phyloP scores from a whole-genome alignment of 164 flowering plant species.

The Tetrastigma voinierianum region DNA sequence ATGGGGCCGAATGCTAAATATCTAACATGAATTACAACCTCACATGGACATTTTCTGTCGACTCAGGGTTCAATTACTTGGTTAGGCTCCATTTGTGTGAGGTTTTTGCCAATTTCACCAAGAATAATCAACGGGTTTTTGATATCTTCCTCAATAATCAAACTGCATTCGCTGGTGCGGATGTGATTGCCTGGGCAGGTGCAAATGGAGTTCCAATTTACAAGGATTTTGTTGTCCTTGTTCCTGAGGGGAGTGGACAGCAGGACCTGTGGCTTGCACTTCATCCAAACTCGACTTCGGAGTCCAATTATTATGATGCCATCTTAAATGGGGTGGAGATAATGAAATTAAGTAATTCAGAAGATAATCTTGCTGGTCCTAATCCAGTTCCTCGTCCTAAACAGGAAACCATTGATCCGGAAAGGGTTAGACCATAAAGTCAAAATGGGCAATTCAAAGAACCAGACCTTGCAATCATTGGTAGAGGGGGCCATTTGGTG shows the following conservation, averaged over 20 bases:
- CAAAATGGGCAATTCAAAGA: slow-evolving; percentile 19
- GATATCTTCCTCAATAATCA: slow-evolving; percentile 59
- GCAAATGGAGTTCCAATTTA: slow-evolving; percentile 42
- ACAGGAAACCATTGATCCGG: slow-evolving; percentile 27
- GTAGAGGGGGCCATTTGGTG: slow-evolving; percentile 50
- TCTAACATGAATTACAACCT: slow-evolving; percentile 64
- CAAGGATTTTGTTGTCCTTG: slow-evolving; percentile 46
- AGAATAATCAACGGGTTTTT: slow-evolving; percentile 70
- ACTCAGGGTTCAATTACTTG: slow-evolving; percentile 67
- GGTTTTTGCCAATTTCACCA: slow-evolving; percentile 29
- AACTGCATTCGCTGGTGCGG: slow-evolving; percentile 58
- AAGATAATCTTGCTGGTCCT: slow-evolving; percentile 62
- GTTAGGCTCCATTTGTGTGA: slow-evolving; percentile 95
- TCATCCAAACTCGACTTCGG: slow-evolving; percentile 29
- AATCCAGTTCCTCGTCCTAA: slow-evolving; percentile 47
- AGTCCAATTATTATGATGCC: slow-evolving; percentile 41
- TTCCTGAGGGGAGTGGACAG: slow-evolving; percentile 42
- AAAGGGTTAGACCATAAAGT: slow-evolving; percentile 10
- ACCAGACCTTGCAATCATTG: slow-evolving; percentile 34
- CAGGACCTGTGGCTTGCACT: slow-evolving; percentile 60
- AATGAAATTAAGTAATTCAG: slow-evolving; percentile 42
- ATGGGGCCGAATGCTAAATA: slow-evolving; percentile 51
- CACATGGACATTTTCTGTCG: slow-evolving; percentile 72
- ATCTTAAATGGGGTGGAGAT: slow-evolving; percentile 67
- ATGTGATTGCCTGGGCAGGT: slow-evolving; percentile 54